Evolutionary conservation across 169 alveolate species (phyloP), one percentile per base, ranked within the genome.

Genomic region (Plasmodium blacklocki): DNA sequence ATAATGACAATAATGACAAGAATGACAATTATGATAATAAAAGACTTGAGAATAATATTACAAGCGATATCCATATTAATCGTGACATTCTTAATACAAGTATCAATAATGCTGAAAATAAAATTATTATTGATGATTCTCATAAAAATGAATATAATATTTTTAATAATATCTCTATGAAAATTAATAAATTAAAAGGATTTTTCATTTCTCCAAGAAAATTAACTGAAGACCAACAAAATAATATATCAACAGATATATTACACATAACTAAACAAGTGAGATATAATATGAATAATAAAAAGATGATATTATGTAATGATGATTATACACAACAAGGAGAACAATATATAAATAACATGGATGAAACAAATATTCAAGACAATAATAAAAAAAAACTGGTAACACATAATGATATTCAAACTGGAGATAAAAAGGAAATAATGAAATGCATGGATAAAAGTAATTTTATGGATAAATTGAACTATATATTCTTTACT

Each of bases 161-260:
- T 78, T 78, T 78, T 63, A 54, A 64, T 45, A 78, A 52, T 32
- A 11, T 78, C 12, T 64, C 89, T 12, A 50, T 11, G 29, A 39
- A 78, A 14, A 15, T 78, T 23, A 63, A 14, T 47, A 78, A 45
- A 21, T 5, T 78, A n/a, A 78, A 21, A 43, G 32, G 50, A n/a
- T 49, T 78, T 14, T 50, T 39, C 9, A 39, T 78, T 39, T 78
- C 73, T 43, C 23, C 75, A 2, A 12, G 1, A 3, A 73, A 78
- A 62, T 43, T 52, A 3, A 15, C 0, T 6, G 14, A 59, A 8
- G 15, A 15, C 3, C 1, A 14, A 9, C 1, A 14, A 9, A 29
- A 7, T 21, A 14, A 50, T 9, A 23, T 52, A 4, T 15, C 49
- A 64, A 15, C 29, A 19, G 19, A 6, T 47, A 56, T 2, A 1